Evolutionary conservation across 768 basidiomycete species (phyloP).

Genomic region (Mycena vitilis): DNA sequence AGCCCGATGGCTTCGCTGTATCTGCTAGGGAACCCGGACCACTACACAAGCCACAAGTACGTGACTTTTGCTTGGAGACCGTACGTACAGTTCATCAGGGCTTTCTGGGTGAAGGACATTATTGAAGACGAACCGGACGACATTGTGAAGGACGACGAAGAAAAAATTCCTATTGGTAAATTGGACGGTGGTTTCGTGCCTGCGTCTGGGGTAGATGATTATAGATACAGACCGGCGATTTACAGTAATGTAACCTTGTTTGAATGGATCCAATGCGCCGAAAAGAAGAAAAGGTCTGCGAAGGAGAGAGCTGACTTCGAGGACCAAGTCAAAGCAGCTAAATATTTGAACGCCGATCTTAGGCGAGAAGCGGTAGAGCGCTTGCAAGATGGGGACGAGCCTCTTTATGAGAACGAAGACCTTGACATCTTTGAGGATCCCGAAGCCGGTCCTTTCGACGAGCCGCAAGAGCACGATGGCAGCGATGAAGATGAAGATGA

Average conservation of each 20-base stretch:
- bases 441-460: too few relatives aligned
- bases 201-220: slow-evolving; percentile 40
- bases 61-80: slow-evolving; percentile 44
- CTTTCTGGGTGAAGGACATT: background rate
- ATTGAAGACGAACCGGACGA: background rate
- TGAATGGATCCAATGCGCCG: slow-evolving; percentile 35
- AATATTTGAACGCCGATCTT: too few relatives aligned
- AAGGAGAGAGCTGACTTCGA: background rate
- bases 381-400: background rate
- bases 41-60: slow-evolving; percentile 47
- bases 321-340: slow-evolving; percentile 16
- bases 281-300: background rate
- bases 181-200: slow-evolving; percentile 17
- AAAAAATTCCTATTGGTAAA: background rate
- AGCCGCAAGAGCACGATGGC: too few relatives aligned
- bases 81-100: slow-evolving; percentile 24
- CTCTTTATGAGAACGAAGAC: background rate
- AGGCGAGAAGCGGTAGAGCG: too few relatives aligned
- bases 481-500: background rate
- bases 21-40: slow-evolving; percentile 47
- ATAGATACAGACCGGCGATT: slow-evolving; percentile 33
- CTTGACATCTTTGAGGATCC: background rate
- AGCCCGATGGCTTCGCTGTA: slow-evolving; percentile 39
- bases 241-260: slow-evolving; percentile 32
- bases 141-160: background rate